Base-by-base conservation (phyloP, 1,139 yeast species). In the Ogataea hybrid region DNA sequence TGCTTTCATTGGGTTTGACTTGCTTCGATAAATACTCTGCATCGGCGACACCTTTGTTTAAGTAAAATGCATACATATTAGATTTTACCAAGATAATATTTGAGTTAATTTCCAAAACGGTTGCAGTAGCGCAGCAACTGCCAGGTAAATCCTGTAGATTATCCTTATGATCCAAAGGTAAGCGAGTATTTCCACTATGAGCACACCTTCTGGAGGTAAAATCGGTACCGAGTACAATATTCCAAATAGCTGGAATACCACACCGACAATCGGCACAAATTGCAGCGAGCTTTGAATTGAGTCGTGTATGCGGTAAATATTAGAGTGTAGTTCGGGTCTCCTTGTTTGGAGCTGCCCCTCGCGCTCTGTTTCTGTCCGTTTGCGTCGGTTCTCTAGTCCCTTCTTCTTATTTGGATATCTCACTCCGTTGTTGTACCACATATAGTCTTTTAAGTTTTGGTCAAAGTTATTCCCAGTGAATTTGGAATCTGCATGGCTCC, bases 381-480 rank as follows among this genome's bases (percentile, higher is more conserved):
- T 30, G 22, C 20, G 28, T 11, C 47, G 28, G 28, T 42, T 48
- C 18, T 28, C 31, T 2, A 42, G 35, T 20, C 53, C 52, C 16
- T 42, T 34, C 15, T 41, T 41, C 21, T 41, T 23, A 30, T 49
- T 23, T 8, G 53, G 52, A 25, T 39, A 43, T 9, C 33, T 35
- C 5, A 44, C 51, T 11, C 55, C 55, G 29, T 50, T 50, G 21
- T 47, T 38, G 39, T 49, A 52, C 39, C 37, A 44, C 38, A 47
- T 49, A 30, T 51, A 51, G 8, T 48, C 52, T 12, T 38, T 28
- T 20, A 51, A 28, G 7, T 39, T 46, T 22, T 29, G 25, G 15
- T 42, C 39, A 28, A 46, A 44, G 10, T 33, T 35, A 15, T 33
- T 22, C 21, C 47, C 47, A 14, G 28, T 16, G 29, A 39, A 41